Evolutionary conservation across 169 alveolate genomes (phyloP), one percentile per base, ranked within the genome.

Genomic region (Cryptosporidium meleagridis): DNA sequence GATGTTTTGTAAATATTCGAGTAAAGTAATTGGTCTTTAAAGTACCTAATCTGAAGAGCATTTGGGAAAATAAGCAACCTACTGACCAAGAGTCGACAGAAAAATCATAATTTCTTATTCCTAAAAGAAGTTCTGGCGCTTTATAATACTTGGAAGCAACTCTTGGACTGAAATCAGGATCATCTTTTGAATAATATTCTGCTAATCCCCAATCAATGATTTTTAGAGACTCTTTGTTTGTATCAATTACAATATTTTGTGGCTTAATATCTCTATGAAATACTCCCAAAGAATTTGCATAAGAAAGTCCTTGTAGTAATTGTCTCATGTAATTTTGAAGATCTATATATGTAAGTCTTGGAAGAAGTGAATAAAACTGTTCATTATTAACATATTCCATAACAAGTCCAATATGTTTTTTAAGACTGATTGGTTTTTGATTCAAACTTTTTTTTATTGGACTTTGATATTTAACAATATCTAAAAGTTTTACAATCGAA

Each of bases 31-130:
- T 80, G 12, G 80, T 80, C 33, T 48, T 33, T 8, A 23, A n/a
- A 16, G 89, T 80, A 9, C 89, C 89, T 31, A 80, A 33, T 51
- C 97, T 92, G 59, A 92, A 91, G 14, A 95, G 85, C 84, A 96
- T 87, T 87, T 96, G 97, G 35, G 96, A 96, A 75, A 96, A 92
- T 69, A 96, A 94, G 53, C 98, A 96, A 7, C 98, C 98, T 0
- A 94, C 94, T 0, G 97, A 93, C 97, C 98, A 96, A 23, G 93
- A 91, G 80, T 94, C 97, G 4, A 95, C 91, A 16, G 95, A 95
- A 5, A 92, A 89, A 16, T 94, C 92, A 69, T 94, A 96, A 7
- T 92, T 92, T 70, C 94, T 93, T 73, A 94, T 92, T n/a, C 95
- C 92, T 58, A 94, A 75, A 21, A 96, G 75, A 31, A 96, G 72